Base-by-base conservation (phyloP, 768 basidiomycete species). In the Hortiboletus flavorubellus region DNA sequence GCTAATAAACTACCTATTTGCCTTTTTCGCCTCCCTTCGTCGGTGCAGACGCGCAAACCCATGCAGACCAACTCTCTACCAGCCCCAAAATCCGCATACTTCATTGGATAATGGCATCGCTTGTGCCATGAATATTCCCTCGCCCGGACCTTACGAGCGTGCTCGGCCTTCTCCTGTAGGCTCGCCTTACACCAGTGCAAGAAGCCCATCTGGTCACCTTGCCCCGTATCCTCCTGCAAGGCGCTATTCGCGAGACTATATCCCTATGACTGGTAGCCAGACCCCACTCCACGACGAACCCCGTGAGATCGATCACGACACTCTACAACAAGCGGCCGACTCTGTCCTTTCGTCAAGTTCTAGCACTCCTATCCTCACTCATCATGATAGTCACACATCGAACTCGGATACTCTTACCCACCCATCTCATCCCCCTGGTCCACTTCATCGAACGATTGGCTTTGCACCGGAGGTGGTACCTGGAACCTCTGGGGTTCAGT, bases 191-290 rank as follows among this genome's bases (percentile, higher is more conserved):
- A 43, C 35, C 29, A 52, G 9, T 42, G 29, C 39, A 29, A 60
- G 55, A 37, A 63, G 64, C 12, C 48, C 47, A 8, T 67, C 64
- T 34, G 64, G 59, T 16, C 66, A 67, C 26, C 59, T 68, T 15
- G 4, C 39, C 3, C 64, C 64, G 8, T 45, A 42, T 40, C 46
- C 65, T 16, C 67, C 55, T 21, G 21, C 53, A 49, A 62, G 58
- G 31, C 58, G 43, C 29, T 44, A 46, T 45, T 59, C 65, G 2
- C 58, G 42, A 42, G 55, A 50, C 14, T 4, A 29, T 42, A 34
- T 54, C 2, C 12, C 59, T 54, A 49, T 58, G 18, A 8, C 38
- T 16, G 42, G 55, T 26, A 60, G 58, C 26, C 62, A 49, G 39
- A 40, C 48, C 18, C 55, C 67, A 30, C 26, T 67, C 31, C 55